phyloP scores from a whole-genome alignment of 1,284 basidiomycete genomes.

The Heterobasidion irregulare region DNA sequence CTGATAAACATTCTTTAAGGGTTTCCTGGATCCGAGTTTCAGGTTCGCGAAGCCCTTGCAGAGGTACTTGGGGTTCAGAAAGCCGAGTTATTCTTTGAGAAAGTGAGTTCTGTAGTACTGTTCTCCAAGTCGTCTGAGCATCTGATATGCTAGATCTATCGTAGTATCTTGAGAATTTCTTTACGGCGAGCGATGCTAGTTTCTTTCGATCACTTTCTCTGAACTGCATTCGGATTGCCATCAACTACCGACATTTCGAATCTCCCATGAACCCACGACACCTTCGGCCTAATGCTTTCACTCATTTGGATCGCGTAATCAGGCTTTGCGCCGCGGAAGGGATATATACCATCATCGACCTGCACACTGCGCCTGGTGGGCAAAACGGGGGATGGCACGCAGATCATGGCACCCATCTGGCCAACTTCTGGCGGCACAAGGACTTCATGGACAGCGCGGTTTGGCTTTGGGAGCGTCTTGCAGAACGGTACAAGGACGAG shows the following conservation, averaged over 20 bases:
- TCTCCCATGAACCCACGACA: slow-evolving; percentile 52
- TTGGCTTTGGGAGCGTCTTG: slow-evolving; percentile 65
- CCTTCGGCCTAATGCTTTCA: slow-evolving; percentile 51
- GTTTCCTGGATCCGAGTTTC: slow-evolving; percentile 53
- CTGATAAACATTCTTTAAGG: slow-evolving; percentile 19
- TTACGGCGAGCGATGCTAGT: slow-evolving; percentile 56
- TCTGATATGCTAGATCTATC: background rate
- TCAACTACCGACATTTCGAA: slow-evolving; percentile 65
- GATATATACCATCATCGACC: slow-evolving; percentile 54
- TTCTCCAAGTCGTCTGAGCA: no score
- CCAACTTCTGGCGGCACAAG: slow-evolving; percentile 64
- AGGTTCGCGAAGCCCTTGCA: slow-evolving; percentile 58
- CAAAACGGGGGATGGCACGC: slow-evolving; percentile 51
- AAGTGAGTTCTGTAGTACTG: slow-evolving; percentile 28
- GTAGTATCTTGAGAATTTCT: slow-evolving; percentile 71
- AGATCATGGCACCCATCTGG: slow-evolving; percentile 45
- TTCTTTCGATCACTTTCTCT: slow-evolving; percentile 65
- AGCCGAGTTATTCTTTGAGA: slow-evolving; percentile 73
- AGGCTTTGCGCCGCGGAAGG: slow-evolving; percentile 46
- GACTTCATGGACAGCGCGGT: slow-evolving; percentile 70
- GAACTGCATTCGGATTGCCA: slow-evolving; percentile 63
- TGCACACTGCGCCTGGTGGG: slow-evolving; percentile 55
- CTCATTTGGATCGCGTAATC: slow-evolving; percentile 54
- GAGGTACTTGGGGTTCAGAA: slow-evolving; percentile 61
- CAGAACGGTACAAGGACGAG: slow-evolving; percentile 56